These are phyloP conservation scores for Zizania palustris DNA, from an alignment of 202 grass and related monocot genomes.

Conservation along the genomic window DNA sequence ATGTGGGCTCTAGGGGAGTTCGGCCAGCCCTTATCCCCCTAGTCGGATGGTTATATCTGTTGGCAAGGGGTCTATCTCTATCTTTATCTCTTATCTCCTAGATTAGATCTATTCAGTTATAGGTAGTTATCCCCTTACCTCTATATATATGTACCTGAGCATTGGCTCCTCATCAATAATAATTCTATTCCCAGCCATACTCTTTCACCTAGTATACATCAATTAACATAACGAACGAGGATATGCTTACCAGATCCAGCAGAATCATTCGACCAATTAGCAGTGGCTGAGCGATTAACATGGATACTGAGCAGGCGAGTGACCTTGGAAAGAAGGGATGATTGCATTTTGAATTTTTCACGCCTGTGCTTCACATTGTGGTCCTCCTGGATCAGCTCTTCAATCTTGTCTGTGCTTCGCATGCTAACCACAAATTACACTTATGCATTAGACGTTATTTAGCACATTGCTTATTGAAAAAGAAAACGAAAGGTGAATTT, in stretches of 20 bases:
- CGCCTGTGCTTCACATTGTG: conserved; percentile 69
- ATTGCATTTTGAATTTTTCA: conserved; percentile 66
- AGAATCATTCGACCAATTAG: conserved; percentile 51
- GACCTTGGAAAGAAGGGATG: conserved; percentile 82
- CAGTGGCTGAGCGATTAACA: conserved; percentile 51
- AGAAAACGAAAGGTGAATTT: neutral
- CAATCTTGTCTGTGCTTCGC: conserved; percentile 69
- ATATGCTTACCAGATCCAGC: conserved; percentile 45
- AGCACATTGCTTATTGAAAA: conserved; percentile 1
- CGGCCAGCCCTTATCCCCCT: no score
- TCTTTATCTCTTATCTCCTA: no score
- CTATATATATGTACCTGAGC: no score
- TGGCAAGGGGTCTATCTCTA: no score
- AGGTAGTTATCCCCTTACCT: no score
- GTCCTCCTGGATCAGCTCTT: conserved; percentile 85
- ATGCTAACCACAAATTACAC: conserved; percentile 52
- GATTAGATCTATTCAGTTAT: no score
- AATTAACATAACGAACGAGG: conserved; percentile 1
- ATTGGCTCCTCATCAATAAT: no score
- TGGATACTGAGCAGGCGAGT: conserved; percentile 69
- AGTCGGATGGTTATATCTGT: no score
- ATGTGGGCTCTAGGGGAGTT: no score
- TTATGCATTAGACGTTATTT: neutral
- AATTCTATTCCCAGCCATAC: no score
- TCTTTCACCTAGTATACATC: neutral